phyloP scores from a whole-genome alignment of 805 yeast species.

The Candida insectalens region DNA sequence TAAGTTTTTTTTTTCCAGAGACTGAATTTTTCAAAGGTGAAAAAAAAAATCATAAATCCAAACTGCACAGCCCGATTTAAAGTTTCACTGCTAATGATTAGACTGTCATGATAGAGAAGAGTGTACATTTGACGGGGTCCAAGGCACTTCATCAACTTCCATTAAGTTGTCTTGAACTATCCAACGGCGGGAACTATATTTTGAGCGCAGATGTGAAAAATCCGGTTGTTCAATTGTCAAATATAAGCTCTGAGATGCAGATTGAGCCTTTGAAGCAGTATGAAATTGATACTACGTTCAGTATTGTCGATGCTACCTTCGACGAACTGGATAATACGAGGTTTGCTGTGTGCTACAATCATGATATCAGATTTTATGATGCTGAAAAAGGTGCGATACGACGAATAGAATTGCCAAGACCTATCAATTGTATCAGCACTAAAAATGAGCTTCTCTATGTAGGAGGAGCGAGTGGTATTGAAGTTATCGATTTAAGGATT shows the following conservation, averaged over 20 bases:
- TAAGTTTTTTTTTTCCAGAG: too few relatives aligned
- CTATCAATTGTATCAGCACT: constrained; percentile 1
- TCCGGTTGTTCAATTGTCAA: too few relatives aligned
- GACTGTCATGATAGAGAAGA: too few relatives aligned
- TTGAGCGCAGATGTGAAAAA: too few relatives aligned
- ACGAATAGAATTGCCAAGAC: neutral
- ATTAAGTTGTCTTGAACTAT: too few relatives aligned
- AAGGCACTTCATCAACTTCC: too few relatives aligned
- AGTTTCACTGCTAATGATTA: neutral
- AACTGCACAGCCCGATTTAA: neutral
- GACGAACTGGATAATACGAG: neutral
- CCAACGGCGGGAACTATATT: too few relatives aligned
- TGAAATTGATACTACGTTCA: constrained; percentile 1
- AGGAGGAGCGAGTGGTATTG: constrained; percentile 1
- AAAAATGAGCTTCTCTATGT: neutral
- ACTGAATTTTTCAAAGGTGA: neutral
- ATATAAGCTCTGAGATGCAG: neutral
- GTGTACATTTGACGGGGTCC: too few relatives aligned
- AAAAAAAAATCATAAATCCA: too few relatives aligned
- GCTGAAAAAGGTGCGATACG: neutral
- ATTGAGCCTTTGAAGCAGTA: neutral
- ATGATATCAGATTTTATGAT: neutral
- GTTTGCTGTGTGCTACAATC: neutral
- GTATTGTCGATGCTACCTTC: neutral
- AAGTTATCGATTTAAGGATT: constrained; percentile 3